phyloP scores from a whole-genome alignment of 2,329 filamentous ascomycete genomes.

The Talaromyces sp. region DNA sequence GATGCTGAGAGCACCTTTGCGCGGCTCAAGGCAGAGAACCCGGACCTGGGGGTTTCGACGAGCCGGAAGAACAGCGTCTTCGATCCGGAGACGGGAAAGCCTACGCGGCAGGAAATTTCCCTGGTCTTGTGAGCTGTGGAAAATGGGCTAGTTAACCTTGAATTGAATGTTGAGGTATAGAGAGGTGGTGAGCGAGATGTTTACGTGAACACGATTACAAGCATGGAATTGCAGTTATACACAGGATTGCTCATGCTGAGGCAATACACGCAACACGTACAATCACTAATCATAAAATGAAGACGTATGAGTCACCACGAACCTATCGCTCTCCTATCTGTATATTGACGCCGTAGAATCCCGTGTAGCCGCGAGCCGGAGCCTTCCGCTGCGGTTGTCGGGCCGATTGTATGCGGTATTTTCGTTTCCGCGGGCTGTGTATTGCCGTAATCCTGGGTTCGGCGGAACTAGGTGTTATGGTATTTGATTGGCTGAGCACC shows the following conservation, averaged over 20 bases:
- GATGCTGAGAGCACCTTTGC: conserved; percentile 63
- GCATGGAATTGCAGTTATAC: too few relatives aligned
- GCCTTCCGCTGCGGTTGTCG: conserved; percentile 7
- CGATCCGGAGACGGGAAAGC: conserved; percentile 28
- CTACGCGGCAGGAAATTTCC: conserved; percentile 7
- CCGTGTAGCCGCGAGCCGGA: conserved; percentile 7
- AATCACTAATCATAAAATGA: background rate
- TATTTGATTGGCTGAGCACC: background rate
- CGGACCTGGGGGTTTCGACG: conserved; percentile 42
- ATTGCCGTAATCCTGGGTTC: background rate
- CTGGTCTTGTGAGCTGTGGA: conserved; percentile 3
- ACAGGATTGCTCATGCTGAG: too few relatives aligned
- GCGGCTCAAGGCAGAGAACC: conserved; percentile 58
- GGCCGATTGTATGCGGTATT: conserved; percentile 12
- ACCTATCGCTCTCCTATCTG: background rate
- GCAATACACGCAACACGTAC: background rate
- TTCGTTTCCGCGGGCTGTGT: background rate
- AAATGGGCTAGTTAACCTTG: background rate
- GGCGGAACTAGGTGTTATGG: background rate
- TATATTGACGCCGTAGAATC: background rate
- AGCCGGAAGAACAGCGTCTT: conserved; percentile 28
- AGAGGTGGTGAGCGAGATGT: background rate
- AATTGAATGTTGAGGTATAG: background rate
- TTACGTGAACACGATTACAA: too few relatives aligned
- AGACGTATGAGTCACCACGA: background rate